Evolutionary conservation across 345 rosid genomes (phyloP).

Genomic region (Camelina hispida): DNA sequence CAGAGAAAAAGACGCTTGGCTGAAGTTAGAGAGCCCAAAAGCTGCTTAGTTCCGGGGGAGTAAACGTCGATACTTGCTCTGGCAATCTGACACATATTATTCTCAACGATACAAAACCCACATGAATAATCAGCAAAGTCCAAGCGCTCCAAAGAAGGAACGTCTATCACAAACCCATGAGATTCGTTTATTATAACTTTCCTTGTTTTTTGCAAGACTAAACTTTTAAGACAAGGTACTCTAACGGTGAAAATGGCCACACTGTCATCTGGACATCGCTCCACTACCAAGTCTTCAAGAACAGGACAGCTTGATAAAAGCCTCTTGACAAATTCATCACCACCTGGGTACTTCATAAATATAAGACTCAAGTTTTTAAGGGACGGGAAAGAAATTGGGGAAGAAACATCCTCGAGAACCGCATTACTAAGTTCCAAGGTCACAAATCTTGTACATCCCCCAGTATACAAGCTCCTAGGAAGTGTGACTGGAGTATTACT

Average conservation of each 20-base stretch:
- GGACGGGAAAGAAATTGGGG: background rate
- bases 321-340: background rate
- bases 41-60: no score
- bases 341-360: background rate
- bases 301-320: constrained; percentile 33
- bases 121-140: no score
- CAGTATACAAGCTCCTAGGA: background rate
- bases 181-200: no score
- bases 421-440: background rate
- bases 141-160: no score
- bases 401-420: background rate
- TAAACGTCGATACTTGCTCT: no score
- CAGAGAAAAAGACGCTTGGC: no score
- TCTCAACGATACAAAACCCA: no score
- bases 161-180: no score
- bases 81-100: no score
- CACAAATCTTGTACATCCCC: background rate
- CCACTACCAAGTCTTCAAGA: constrained; percentile 23
- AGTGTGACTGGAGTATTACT: background rate
- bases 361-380: constrained; percentile 22
- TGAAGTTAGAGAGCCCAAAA: no score
- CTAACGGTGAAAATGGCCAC: background rate
- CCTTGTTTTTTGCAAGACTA: background rate
- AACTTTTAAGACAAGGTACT: constrained; percentile 18
- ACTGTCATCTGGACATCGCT: background rate